Conservation (phyloP, 73 alveolate genomes). For the Paraurostyla sp. region DNA sequence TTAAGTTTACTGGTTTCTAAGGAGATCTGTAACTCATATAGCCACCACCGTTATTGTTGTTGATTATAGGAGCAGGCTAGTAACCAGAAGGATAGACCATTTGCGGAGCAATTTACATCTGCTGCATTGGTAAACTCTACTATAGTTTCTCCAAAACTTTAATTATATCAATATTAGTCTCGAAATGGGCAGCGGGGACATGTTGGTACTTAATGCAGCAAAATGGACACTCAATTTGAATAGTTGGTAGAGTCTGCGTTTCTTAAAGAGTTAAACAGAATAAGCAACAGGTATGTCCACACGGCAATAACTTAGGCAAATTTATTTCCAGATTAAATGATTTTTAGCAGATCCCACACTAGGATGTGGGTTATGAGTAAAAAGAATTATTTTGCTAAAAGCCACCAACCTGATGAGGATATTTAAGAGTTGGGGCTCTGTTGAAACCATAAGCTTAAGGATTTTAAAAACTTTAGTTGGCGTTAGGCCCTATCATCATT, state of each 20-base stretch:
- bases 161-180: background rate
- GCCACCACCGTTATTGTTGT: too few relatives aligned
- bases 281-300: conserved; percentile 35
- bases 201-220: conserved; percentile 18
- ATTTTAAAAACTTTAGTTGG: too few relatives aligned
- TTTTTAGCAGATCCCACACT: conserved; percentile 12
- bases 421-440: background rate
- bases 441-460: background rate
- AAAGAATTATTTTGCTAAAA: background rate
- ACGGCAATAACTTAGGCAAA: conserved; percentile 26
- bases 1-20: too few relatives aligned
- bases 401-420: background rate
- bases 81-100: too few relatives aligned
- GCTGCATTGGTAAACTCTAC: background rate
- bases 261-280: conserved; percentile 25
- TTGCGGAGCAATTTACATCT: background rate
- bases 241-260: conserved; percentile 3
- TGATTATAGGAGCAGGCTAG: too few relatives aligned
- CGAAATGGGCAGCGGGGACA: conserved; percentile 33
- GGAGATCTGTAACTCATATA: background rate
- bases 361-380: background rate
- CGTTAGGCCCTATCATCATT: background rate
- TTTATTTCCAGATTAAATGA: background rate
- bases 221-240: conserved; percentile 8
- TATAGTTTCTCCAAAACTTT: conserved; percentile 3